These are phyloP conservation scores for Mycena alexandri DNA, from an alignment of 768 basidiomycete genomes.

Conservation along the genomic window DNA sequence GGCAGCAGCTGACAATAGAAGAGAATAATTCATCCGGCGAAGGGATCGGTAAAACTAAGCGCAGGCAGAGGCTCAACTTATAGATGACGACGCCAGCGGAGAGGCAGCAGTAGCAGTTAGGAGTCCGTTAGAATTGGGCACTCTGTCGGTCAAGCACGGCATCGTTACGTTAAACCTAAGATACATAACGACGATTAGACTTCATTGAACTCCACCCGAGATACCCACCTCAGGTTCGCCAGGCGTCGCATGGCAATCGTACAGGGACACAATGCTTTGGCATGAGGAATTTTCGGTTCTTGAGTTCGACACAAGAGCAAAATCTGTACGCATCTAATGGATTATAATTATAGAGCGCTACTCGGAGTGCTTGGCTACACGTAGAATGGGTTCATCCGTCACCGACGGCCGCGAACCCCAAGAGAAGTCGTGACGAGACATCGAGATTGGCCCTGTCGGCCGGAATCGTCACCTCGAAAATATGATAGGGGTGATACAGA, in stretches of 20 bases:
- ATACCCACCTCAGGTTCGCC: not conserved
- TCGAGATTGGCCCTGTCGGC: not conserved
- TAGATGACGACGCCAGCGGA: not conserved
- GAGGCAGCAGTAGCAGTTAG: not conserved
- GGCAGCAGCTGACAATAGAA: not conserved
- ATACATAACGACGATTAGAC: not conserved
- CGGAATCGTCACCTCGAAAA: constrained; percentile 18
- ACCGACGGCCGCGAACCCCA: not conserved
- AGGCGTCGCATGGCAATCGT: not conserved
- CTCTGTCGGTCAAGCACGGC: too few species aligned
- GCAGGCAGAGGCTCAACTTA: not conserved
- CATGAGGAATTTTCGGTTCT: not conserved
- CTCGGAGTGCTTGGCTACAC: not conserved
- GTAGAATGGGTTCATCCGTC: not conserved
- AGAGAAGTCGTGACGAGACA: not conserved
- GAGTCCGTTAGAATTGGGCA: too few species aligned
- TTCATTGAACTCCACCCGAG: not conserved
- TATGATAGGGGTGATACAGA: constrained; percentile 6
- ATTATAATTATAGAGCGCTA: not conserved
- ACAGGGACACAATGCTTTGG: not conserved
- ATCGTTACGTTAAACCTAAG: not conserved
- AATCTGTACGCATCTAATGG: not conserved
- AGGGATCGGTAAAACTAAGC: not conserved
- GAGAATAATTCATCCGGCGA: not conserved
- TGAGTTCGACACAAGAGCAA: not conserved